Conservation (phyloP, 345 rosid genomes). For the Gossypium mustelinum region DNA sequence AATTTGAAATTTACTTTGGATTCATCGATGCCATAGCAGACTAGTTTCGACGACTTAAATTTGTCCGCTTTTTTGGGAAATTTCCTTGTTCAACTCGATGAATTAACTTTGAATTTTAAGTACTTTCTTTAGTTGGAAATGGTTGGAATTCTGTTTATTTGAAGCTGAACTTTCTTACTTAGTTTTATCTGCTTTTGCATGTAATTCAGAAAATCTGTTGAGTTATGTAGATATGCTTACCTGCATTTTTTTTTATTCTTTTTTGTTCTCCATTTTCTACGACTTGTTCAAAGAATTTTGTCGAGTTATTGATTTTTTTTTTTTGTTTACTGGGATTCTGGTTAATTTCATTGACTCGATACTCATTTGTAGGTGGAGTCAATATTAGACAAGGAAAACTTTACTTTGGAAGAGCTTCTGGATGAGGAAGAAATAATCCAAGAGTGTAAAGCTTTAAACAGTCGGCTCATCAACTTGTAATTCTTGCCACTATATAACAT, state of each 20-base stretch:
- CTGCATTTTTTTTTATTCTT: background rate
- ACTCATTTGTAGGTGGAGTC: slow-evolving; percentile 67
- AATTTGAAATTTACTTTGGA: background rate
- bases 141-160: background rate
- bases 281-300: background rate
- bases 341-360: background rate
- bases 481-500: background rate
- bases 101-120: background rate
- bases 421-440: slow-evolving; percentile 99
- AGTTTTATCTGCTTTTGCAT: background rate
- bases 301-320: background rate
- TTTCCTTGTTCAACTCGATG: background rate
- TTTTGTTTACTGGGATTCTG: background rate
- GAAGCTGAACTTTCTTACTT: slow-evolving; percentile 1
- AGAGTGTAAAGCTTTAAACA: slow-evolving; percentile 98
- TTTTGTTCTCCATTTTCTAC: background rate
- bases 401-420: slow-evolving; percentile 91
- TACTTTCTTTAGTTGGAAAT: background rate
- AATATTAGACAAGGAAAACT: slow-evolving; percentile 79
- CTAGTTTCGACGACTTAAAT: slow-evolving; percentile 2
- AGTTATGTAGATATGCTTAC: background rate
- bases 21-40: background rate
- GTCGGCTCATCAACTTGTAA: slow-evolving; percentile 95
- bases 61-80: background rate
- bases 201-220: background rate